phyloP scores from a whole-genome alignment of 1,139 yeast species.

The Hemisphaericaspora subhashii region DNA sequence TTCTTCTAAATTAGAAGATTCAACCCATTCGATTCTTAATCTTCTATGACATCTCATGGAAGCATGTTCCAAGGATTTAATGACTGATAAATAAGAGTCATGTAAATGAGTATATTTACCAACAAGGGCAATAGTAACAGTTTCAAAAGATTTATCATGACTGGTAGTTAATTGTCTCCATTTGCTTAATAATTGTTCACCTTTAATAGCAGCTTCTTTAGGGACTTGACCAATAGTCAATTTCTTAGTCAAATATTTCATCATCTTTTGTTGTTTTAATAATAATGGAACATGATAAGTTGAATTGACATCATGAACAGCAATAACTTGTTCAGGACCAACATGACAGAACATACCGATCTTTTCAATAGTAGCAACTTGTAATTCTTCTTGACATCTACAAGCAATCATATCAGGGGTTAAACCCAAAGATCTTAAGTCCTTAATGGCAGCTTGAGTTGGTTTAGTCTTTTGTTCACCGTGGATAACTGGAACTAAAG shows the following conservation, averaged over 20 bases:
- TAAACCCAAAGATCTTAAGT: conserved; percentile 90
- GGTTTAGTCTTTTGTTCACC: conserved; percentile 99
- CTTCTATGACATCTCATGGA: conserved; percentile 86
- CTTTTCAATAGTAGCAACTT: conserved; percentile 81
- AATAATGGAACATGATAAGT: conserved; percentile 96
- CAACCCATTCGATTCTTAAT: conserved; percentile 93
- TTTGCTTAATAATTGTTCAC: conserved; percentile 65
- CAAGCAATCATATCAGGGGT: conserved; percentile 97
- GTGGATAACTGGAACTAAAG: conserved; percentile 94
- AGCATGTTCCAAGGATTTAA: conserved; percentile 92
- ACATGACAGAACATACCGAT: conserved; percentile 99
- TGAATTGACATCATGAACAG: conserved; percentile 95
- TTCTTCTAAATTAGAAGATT: conserved; percentile 85
- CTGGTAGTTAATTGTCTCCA: conserved; percentile 81
- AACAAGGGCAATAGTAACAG: conserved; percentile 91
- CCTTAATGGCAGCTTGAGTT: conserved; percentile 98
- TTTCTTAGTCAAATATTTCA: conserved; percentile 70
- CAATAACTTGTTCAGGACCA: conserved; percentile 94
- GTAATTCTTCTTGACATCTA: conserved; percentile 86
- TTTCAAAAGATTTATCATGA: conserved; percentile 79
- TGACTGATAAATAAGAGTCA: conserved; percentile 92
- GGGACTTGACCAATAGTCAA: conserved; percentile 60
- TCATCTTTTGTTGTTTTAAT: conserved; percentile 82
- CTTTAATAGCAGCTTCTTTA: conserved; percentile 57
- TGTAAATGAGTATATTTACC: conserved; percentile 96